phyloP scores from a whole-genome alignment of 1,139 yeast genomes.

The Yamadazyma diospyri region DNA sequence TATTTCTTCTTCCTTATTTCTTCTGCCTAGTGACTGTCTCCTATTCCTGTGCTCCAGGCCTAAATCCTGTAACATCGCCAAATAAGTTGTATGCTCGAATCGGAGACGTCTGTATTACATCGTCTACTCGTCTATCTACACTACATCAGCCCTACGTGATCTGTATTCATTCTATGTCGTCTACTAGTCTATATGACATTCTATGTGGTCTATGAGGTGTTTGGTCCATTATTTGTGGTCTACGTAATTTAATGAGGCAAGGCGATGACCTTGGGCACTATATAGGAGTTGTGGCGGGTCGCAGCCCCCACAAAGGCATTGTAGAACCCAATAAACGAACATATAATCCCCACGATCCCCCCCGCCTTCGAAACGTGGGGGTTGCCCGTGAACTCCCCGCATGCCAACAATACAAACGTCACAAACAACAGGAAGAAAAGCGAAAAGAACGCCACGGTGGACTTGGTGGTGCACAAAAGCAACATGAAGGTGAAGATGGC shows the following conservation, averaged over 20 bases:
- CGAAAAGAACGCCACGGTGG: constrained; percentile 38
- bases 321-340: constrained; percentile 43
- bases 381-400: constrained; percentile 35
- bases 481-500: constrained; percentile 40
- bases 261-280: constrained; percentile 19
- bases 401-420: constrained; percentile 42
- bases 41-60: no score
- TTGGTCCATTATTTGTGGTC: no score
- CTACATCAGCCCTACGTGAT: no score
- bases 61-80: no score
- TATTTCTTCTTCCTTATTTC: no score
- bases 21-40: no score
- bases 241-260: constrained; percentile 11
- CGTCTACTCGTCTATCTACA: no score
- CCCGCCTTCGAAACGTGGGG: constrained; percentile 34
- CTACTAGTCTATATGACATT: no score
- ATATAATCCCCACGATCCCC: constrained; percentile 41
- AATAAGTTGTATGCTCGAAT: no score
- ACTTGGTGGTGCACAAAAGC: constrained; percentile 37
- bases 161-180: no score
- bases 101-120: no score
- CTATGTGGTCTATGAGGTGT: not conserved
- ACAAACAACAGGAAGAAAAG: constrained; percentile 35
- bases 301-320: constrained; percentile 36
- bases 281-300: constrained; percentile 25